Base-by-base conservation (phyloP, 163 green algal species). In the Picocystis sp. region DNA sequence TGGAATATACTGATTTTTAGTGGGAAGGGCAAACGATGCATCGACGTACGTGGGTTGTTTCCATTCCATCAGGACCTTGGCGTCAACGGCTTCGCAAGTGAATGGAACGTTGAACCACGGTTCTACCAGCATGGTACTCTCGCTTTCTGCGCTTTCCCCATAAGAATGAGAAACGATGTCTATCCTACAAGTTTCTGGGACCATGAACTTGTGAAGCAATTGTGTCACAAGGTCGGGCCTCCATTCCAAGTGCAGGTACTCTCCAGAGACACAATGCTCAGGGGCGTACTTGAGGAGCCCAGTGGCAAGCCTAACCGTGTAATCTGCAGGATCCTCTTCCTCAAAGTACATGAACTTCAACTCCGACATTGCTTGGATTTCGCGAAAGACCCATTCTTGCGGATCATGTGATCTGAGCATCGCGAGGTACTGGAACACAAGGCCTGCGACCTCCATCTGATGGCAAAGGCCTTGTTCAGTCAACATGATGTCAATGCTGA, bases 71-170 rank as follows among this genome's bases (percentile, higher is more conserved):
- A 38, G 29, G 5, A 38, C 29, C 8, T 38, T 38, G 8, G 29
- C 5, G 29, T 38, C 29, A 11, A 38, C 8, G 29, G 29, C 8
- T 38, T 38, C 29, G 8, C 3, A 38, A 8, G 29, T 54, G 53
- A 72, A 84, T 15, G 53, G 60, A 47, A 91, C 58, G 2, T 62
- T 64, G 56, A 94, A 94, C 84, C 84, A 94, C 11, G 81, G 79
- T 75, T 94, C 84, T 10, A 38, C 46, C 11, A 67, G 64, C 8
- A 22, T 34, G 3, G 43, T 17, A 11, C 50, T 56, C 21, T 38
- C 8, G 5, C 8, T 3, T 38, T 38, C 29, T 38, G 29, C 3
- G 8, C 58, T 35, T 19, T 25, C 42, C 3, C 71, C 50, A 35
- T 70, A 82, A 29, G 33, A 43, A 19, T 51, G 56, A 21, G 73